Evolutionary conservation across 1,284 basidiomycete species (phyloP).

Genomic region (Austropuccinia psidii): DNA sequence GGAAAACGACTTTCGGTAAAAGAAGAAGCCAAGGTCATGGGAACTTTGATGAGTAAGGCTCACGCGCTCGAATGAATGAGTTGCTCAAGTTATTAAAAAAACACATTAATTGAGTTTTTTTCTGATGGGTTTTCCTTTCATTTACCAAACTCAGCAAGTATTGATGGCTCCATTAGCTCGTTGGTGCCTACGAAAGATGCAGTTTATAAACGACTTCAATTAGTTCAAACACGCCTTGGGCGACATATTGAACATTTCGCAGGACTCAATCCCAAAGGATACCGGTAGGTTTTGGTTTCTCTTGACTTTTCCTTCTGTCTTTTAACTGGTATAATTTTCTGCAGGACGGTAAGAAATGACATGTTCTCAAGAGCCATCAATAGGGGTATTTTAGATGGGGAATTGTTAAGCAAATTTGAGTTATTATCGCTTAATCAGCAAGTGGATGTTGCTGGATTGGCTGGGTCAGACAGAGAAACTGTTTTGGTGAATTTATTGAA

Average conservation of each 20-base stretch:
- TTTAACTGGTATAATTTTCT: neutral
- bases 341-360: slow-evolving; percentile 32
- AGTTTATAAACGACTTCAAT: slow-evolving; percentile 27
- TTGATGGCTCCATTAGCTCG: slow-evolving; percentile 32
- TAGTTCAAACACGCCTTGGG: slow-evolving; percentile 30
- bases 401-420: slow-evolving; percentile 18
- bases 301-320: neutral
- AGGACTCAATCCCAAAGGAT: slow-evolving; percentile 32
- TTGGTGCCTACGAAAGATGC: slow-evolving; percentile 32
- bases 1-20: slow-evolving; percentile 16
- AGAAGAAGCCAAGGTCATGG: slow-evolving; percentile 30
- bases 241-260: slow-evolving; percentile 35
- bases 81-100: too few relatives aligned
- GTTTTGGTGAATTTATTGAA: slow-evolving; percentile 28
- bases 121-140: neutral
- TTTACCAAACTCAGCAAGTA: slow-evolving; percentile 3
- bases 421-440: slow-evolving; percentile 21
- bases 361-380: slow-evolving; percentile 33
- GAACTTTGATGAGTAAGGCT: slow-evolving; percentile 33
- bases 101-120: too few relatives aligned
- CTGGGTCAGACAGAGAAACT: slow-evolving; percentile 26
- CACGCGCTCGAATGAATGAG: too few relatives aligned
- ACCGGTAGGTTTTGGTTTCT: neutral
- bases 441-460: slow-evolving; percentile 9
- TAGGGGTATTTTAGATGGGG: slow-evolving; percentile 29